Percentiles rank a stretch among this genome's conserved stretches.
These are phyloP conservation scores for Pueraria montana DNA, from an alignment of 306 rosid species.

Conservation along the genomic window DNA sequence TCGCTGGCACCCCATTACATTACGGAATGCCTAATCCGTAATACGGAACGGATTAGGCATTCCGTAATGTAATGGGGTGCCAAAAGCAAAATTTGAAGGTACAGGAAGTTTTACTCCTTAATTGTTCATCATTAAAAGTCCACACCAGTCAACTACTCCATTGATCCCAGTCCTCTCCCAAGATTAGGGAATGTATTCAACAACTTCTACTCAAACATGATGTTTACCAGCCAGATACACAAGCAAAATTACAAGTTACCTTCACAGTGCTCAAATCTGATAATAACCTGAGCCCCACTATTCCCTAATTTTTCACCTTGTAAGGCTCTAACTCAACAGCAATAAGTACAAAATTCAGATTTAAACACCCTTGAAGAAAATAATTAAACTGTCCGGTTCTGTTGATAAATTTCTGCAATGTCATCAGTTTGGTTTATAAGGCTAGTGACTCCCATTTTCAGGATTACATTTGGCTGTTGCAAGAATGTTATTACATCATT, in stretches of 20 bases:
- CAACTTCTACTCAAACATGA: neutral
- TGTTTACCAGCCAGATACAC: too few relatives aligned
- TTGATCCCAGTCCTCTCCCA: neutral
- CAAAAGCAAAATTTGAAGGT: too few relatives aligned
- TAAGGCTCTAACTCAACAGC: neutral
- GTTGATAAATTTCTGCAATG: neutral
- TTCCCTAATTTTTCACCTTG: neutral
- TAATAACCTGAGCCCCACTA: neutral
- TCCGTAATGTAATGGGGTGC: too few relatives aligned
- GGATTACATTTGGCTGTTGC: neutral
- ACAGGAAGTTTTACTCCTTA: too few relatives aligned
- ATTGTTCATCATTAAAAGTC: conserved; percentile 5
- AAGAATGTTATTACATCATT: conserved; percentile 2
- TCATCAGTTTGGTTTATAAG: too few relatives aligned
- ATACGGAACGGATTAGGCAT: too few relatives aligned
- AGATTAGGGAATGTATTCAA: neutral
- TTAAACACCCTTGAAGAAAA: neutral
- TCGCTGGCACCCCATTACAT: too few relatives aligned
- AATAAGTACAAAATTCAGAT: neutral
- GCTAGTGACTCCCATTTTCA: too few relatives aligned
- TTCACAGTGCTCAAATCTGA: neutral
- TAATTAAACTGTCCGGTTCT: neutral
- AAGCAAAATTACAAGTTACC: too few relatives aligned
- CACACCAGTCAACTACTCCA: neutral
- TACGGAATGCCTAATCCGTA: too few relatives aligned